Base-by-base conservation (phyloP, 257 asterid species). In the Thymus mandschuricus region DNA sequence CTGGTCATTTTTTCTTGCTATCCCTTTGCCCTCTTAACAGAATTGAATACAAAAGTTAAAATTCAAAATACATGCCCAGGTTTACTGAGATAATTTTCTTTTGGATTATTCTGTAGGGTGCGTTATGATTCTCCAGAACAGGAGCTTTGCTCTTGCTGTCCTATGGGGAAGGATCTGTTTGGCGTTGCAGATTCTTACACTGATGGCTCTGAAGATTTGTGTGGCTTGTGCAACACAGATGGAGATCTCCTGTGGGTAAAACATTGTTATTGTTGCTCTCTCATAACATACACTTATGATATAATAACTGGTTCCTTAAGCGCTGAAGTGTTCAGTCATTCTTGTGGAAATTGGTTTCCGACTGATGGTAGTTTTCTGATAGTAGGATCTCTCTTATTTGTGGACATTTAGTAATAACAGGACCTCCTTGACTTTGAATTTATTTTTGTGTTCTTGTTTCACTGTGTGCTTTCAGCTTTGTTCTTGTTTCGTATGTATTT, bases 231-330 rank as follows among this genome's bases (percentile, higher is more conserved):
- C 96, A 79, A 68, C 78, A 79, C 76, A 71, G 82, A 59, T 69
- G 88, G 86, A 80, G 80, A 90, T 80, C 87, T 83, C 85, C 80
- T 82, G 97, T 91, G 91, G 79, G 97, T 88, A 83, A 84, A 81
- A 76, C 73, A 74, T 80, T 76, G 74, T 66, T 31, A 60, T 80
- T 54, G 21, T n/a, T 72, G 71, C 81, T 63, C 75, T 74, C 43
- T 71, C 30, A 49, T 73, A 45, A 72, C 27, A 48, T 44, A 15
- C 64, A 58, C 51, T 43, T 57, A 50, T 66, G 61, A 38, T 64
- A 30, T 62, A 35, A 15, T 29, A 57, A 51, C 15, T 73, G 57
- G 45, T 45, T 40, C 44, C 75, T 55, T 49, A 41, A 62, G 69
- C 45, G 28, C 70, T 52, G 46, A 13, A 61, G 75, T 46, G 66